Conservation (phyloP, 257 asterid species). For the Solanum microdontum region DNA sequence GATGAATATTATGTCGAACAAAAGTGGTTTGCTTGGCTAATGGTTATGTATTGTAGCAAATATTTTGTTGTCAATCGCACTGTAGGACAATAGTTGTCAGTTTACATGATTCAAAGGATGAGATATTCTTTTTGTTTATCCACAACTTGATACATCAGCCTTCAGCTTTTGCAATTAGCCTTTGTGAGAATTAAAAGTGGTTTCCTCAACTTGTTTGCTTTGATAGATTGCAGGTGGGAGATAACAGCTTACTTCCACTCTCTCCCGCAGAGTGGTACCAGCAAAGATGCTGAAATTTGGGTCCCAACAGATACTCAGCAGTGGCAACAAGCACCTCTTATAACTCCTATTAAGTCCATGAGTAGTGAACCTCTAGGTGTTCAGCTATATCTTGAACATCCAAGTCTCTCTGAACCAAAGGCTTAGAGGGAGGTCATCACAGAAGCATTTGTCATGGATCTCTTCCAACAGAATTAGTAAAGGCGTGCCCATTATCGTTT, state of each 20-base stretch:
- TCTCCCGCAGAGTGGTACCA: slow-evolving; percentile 45
- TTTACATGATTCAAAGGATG: background rate
- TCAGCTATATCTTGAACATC: slow-evolving; percentile 80
- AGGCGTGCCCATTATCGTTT: background rate
- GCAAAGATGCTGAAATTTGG: slow-evolving; percentile 66
- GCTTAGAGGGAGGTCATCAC: background rate
- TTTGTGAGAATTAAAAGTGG: background rate
- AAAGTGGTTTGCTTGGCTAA: background rate
- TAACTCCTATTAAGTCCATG: slow-evolving; percentile 82
- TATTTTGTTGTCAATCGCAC: background rate
- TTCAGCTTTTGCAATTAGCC: background rate
- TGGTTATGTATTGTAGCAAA: background rate
- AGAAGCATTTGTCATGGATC: background rate
- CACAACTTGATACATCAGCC: background rate
- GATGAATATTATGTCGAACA: background rate
- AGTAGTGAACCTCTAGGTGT: slow-evolving; percentile 69
- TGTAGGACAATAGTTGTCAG: background rate
- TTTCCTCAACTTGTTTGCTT: background rate
- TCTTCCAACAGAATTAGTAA: background rate
- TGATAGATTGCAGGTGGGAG: slow-evolving; percentile 88
- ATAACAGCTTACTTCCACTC: slow-evolving; percentile 61
- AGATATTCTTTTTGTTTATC: background rate
- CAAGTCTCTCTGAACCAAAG: slow-evolving; percentile 34
- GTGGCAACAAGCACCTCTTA: slow-evolving; percentile 73
- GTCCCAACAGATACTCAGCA: slow-evolving; percentile 68